Evolutionary conservation across 1,284 basidiomycete genomes (phyloP).

Genomic region (Papiliotrema terrestris): DNA sequence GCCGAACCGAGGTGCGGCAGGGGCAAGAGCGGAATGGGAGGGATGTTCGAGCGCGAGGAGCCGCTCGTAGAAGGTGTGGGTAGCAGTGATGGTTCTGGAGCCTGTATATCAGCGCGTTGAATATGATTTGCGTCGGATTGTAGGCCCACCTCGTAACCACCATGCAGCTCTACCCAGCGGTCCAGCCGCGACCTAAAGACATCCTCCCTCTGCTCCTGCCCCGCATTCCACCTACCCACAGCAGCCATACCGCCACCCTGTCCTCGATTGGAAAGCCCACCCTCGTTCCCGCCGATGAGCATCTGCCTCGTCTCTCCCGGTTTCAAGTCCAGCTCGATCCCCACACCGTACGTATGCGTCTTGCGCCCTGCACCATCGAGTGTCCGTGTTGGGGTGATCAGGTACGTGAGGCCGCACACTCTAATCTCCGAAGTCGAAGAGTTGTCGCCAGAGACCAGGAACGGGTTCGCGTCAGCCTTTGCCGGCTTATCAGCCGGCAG

Average conservation of each 20-base stretch:
- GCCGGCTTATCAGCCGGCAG: conserved; percentile 23
- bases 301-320: conserved; percentile 43
- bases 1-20: conserved; percentile 35
- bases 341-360: conserved; percentile 46
- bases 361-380: conserved; percentile 34
- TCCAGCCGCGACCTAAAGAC: conserved; percentile 37
- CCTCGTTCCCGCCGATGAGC: conserved; percentile 29
- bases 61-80: conserved; percentile 37
- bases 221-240: conserved; percentile 46
- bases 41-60: conserved; percentile 29
- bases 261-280: conserved; percentile 34
- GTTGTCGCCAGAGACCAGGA: conserved; percentile 18
- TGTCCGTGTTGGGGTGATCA: conserved; percentile 47
- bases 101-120: not conserved
- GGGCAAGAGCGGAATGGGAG: conserved; percentile 42
- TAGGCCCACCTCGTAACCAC: conserved; percentile 27
- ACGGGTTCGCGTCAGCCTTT: conserved; percentile 29
- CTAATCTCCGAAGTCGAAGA: conserved; percentile 4
- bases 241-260: conserved; percentile 45
- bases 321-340: conserved; percentile 43
- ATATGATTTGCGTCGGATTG: not conserved
- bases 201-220: conserved; percentile 37
- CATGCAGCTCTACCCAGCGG: conserved; percentile 44
- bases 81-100: conserved; percentile 15
- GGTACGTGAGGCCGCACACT: conserved; percentile 28